A percentile compares a stretch with the other conserved stretches of the same genome.
Conservation (phyloP, 192 early-diverging fungal genomes). For the Irineochytrium annulatum region DNA sequence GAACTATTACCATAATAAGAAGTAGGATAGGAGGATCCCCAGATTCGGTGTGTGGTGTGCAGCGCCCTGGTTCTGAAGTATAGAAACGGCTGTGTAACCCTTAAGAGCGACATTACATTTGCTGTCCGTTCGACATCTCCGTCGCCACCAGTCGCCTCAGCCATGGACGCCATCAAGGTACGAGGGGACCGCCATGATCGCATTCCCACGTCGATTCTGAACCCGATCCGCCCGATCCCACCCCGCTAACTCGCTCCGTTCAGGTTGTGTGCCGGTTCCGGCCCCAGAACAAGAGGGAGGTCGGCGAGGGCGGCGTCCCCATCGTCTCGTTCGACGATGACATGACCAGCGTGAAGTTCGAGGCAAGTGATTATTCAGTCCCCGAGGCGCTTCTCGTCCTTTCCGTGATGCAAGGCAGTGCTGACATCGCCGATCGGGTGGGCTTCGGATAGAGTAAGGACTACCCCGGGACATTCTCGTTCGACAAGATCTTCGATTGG, state of each 20-base stretch:
- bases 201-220: no score
- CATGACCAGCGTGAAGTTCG: constrained; percentile 61
- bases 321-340: constrained; percentile 76
- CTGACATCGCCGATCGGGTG: background rate
- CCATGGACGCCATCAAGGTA: no score
- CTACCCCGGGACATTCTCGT: constrained; percentile 73
- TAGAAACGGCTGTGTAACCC: no score
- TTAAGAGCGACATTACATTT: no score
- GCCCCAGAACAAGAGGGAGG: constrained; percentile 90
- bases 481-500: constrained; percentile 88
- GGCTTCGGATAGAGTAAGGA: constrained; percentile 35
- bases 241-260: constrained; percentile 57
- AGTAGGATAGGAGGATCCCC: no score
- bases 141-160: no score
- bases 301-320: constrained; percentile 83
- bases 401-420: background rate
- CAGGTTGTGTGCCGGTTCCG: constrained; percentile 96
- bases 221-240: background rate
- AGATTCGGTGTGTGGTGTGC: no score
- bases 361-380: constrained; percentile 30
- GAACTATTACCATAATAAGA: no score
- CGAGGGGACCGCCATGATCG: no score
- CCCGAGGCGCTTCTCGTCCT: background rate
- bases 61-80: no score
- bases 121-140: no score